Base-by-base conservation (phyloP, 768 basidiomycete genomes). In the Tulasnella sp. region DNA sequence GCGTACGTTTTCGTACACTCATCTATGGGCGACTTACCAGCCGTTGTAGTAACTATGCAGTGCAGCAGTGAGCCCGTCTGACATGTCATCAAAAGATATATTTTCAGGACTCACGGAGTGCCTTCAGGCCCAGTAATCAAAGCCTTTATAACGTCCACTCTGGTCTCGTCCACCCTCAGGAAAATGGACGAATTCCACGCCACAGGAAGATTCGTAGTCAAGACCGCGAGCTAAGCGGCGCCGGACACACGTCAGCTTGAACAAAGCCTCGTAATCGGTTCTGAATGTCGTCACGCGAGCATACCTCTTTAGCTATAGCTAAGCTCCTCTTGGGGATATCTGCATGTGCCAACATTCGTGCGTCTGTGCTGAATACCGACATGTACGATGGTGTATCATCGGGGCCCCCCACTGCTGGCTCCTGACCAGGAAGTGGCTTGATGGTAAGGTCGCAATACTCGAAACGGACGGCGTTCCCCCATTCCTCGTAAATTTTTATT, bases 141-240 rank as follows among this genome's bases (percentile, higher is more conserved):
- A n/a, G 86, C 87, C 68, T 94, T 95, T 71, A 94, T 91, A 49
- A 94, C 78, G 68, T 93, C 92, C 13, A 93, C 89, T 11, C 92
- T 82, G 15, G 80, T 84, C 73, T 96, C 94, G 69, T 97, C 94
- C 3, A 95, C 92, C 53, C 88, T 80, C 60, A 97, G 72, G 73
- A 95, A 96, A 64, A 97, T 85, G 1, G 90, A 94, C 3, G 93
- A 95, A 67, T 91, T 83, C 88, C 91, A 96, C 4, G 89, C 85
- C 13, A 91, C 85, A n/a, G 94, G 94, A 24, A 97, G 75, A 68
- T 92, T 94, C 10, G 91, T 93, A 2, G 92, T 92, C 54, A 97
- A 78, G 41, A 94, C 89, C 1, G 94, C 92, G 62, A 96, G 83
- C 90, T 92, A 62, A 42, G n/a, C n/a, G n/a, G n/a, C n/a, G n/a